Evolutionary conservation across 2,329 filamentous ascomycete genomes (phyloP).

Genomic region (Colletotrichum phormii): DNA sequence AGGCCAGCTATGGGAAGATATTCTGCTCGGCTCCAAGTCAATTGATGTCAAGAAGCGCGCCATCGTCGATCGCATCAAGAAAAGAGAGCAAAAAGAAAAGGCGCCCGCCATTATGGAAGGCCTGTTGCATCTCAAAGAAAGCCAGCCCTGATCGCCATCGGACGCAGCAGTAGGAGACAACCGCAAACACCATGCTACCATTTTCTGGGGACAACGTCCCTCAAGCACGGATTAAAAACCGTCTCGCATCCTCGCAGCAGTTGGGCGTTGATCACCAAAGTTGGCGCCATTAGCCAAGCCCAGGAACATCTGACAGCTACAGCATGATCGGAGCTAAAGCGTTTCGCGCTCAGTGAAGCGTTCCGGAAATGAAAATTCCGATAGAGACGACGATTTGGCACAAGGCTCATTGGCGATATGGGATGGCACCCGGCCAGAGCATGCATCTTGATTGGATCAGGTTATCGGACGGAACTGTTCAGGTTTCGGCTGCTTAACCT

Average conservation of each 20-base stretch:
- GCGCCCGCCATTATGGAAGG: slow-evolving; percentile 32
- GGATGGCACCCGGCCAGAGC: slow-evolving; percentile 21
- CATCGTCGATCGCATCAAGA: slow-evolving; percentile 19
- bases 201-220: neutral
- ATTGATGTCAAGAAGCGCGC: slow-evolving; percentile 27
- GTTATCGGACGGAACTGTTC: slow-evolving; percentile 17
- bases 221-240: neutral
- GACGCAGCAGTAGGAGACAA: neutral
- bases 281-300: neutral
- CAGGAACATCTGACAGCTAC: neutral
- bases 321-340: neutral
- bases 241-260: neutral
- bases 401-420: neutral
- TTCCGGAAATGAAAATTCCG: slow-evolving; percentile 19
- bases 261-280: neutral
- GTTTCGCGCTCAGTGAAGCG: slow-evolving; percentile 5
- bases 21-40: slow-evolving; percentile 34
- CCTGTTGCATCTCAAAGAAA: slow-evolving; percentile 28
- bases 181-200: neutral
- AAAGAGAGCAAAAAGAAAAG: slow-evolving; percentile 2
- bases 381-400: neutral
- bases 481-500: slow-evolving; percentile 21
- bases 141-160: neutral
- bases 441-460: slow-evolving; percentile 9
- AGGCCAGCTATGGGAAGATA: slow-evolving; percentile 40